phyloP scores from a whole-genome alignment of 2,329 filamentous ascomycete genomes.

The Aspergillus candidus region DNA sequence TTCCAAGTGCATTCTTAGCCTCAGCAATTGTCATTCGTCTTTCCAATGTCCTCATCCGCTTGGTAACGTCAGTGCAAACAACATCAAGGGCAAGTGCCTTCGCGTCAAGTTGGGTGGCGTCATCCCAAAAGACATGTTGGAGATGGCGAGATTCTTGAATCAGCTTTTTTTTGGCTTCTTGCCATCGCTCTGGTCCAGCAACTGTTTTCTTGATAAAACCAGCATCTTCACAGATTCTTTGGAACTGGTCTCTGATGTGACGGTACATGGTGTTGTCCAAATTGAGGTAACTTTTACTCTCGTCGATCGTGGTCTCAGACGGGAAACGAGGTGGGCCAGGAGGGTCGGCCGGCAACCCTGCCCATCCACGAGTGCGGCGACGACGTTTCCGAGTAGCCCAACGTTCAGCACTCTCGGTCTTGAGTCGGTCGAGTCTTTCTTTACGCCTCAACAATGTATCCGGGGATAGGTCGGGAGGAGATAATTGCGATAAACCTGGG shows the following conservation, averaged over 20 bases:
- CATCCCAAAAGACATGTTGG: slow-evolving; percentile 54
- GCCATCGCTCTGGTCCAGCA: slow-evolving; percentile 68
- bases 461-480: slow-evolving; percentile 35
- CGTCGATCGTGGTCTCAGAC: slow-evolving; percentile 75
- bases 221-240: slow-evolving; percentile 61
- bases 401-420: slow-evolving; percentile 56
- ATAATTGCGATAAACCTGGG: slow-evolving; percentile 12
- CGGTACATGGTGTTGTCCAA: slow-evolving; percentile 61
- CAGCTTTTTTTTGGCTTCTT: slow-evolving; percentile 61
- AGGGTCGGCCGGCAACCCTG: slow-evolving; percentile 60
- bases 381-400: slow-evolving; percentile 61
- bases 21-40: slow-evolving; percentile 66
- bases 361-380: slow-evolving; percentile 62
- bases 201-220: slow-evolving; percentile 69
- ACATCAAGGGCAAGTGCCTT: slow-evolving; percentile 68
- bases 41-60: slow-evolving; percentile 63
- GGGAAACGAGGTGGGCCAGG: slow-evolving; percentile 67
- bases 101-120: slow-evolving; percentile 53
- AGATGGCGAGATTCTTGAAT: slow-evolving; percentile 61
- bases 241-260: slow-evolving; percentile 60
- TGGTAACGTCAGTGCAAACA: slow-evolving; percentile 75
- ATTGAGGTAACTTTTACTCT: slow-evolving; percentile 64
- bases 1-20: slow-evolving; percentile 64
- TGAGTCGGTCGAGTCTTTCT: slow-evolving; percentile 50
- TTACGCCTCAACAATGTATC: slow-evolving; percentile 49